Evolutionary conservation across 169 alveolate species (phyloP), one percentile per base, ranked within the genome.

Genomic region (Plasmodium malariae): DNA sequence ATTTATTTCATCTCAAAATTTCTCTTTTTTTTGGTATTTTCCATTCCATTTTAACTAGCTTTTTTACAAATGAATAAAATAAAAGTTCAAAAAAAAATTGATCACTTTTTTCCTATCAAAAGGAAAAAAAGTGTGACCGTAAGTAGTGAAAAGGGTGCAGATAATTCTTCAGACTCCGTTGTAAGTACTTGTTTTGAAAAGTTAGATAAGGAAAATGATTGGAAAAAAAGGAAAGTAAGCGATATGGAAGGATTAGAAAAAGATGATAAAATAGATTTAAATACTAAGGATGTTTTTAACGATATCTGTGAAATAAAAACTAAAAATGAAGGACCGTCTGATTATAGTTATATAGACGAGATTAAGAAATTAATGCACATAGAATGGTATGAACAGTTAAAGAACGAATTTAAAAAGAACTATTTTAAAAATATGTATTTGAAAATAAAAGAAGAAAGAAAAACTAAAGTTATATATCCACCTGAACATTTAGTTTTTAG

Each of bases 401-500:
- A 92, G 30, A 92, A 78, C 9, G 97, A 95, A 88, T 45, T 95
- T 6, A 49, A 67, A 34, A 93, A 95, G 65, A 93, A 93, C 26
- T 95, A 95, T 74, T 95, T 95, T 92, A 87, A 85, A 49, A 71
- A 80, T 67, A 93, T 95, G 80, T 92, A 95, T 94, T 34, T 76
- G 59, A 89, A 59, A 80, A 96, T 95, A 24, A 92, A 89, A 45
- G 97, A 95, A 37, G 93, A 96, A 67, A 91, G 89, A 19, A 87
- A 87, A 24, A 55, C 88, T 32, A 87, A 93, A 62, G 93, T 91
- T 59, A 94, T 96, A 37, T 96, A 91, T 65, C 98, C 98, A 11
- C 98, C 98, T 21, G 96, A 88, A 45, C 88, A 91, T 32, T 83
- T 95, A 87, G 96, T 96, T 40, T 96, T 96, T 90, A 95, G 92